Percentiles rank a stretch among this genome's conserved stretches.
Evolutionary conservation across 2,329 filamentous ascomycete species (phyloP).

Genomic region (Fusarium chaquense): DNA sequence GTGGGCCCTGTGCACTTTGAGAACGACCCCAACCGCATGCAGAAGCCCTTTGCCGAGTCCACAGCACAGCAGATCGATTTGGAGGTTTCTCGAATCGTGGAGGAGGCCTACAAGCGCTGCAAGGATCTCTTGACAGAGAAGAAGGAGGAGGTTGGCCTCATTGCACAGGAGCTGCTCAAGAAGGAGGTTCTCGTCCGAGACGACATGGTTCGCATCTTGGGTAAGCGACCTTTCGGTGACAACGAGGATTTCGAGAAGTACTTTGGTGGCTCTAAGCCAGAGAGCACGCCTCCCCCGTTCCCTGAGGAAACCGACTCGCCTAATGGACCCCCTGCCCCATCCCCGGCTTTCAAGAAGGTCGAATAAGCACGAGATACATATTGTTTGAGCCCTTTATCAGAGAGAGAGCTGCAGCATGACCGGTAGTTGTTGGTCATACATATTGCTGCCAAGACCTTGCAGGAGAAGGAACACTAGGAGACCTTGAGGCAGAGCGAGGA

Average conservation of each 20-base stretch:
- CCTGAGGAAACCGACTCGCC: slow-evolving; percentile 59
- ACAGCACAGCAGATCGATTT: slow-evolving; percentile 92
- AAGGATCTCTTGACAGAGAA: slow-evolving; percentile 83
- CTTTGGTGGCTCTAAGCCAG: slow-evolving; percentile 74
- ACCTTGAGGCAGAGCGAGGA: slow-evolving; percentile 39
- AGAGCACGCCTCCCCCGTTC: slow-evolving; percentile 70
- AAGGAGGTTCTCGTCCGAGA: slow-evolving; percentile 94
- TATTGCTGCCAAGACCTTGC: neutral
- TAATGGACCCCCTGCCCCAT: slow-evolving; percentile 52
- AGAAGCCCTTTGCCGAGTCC: slow-evolving; percentile 96
- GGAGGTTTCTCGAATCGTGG: slow-evolving; percentile 91
- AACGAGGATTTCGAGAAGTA: slow-evolving; percentile 92
- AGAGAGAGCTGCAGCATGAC: slow-evolving; percentile 3
- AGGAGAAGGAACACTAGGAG: slow-evolving; percentile 37
- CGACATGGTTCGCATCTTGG: slow-evolving; percentile 90
- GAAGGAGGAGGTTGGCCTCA: slow-evolving; percentile 87
- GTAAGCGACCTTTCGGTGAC: slow-evolving; percentile 86
- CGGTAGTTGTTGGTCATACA: neutral
- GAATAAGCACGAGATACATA: slow-evolving; percentile 34
- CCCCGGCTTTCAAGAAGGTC: slow-evolving; percentile 55
- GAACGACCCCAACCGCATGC: slow-evolving; percentile 81
- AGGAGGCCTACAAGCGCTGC: slow-evolving; percentile 93
- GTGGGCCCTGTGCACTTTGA: slow-evolving; percentile 94
- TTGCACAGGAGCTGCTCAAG: slow-evolving; percentile 90
- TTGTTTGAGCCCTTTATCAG: slow-evolving; percentile 8